A percentile compares a stretch with the other conserved stretches of the same genome.
These are phyloP conservation scores for Xylariomycetidae sp. DNA, from an alignment of 2,329 filamentous ascomycete genomes.

Conservation along the genomic window DNA sequence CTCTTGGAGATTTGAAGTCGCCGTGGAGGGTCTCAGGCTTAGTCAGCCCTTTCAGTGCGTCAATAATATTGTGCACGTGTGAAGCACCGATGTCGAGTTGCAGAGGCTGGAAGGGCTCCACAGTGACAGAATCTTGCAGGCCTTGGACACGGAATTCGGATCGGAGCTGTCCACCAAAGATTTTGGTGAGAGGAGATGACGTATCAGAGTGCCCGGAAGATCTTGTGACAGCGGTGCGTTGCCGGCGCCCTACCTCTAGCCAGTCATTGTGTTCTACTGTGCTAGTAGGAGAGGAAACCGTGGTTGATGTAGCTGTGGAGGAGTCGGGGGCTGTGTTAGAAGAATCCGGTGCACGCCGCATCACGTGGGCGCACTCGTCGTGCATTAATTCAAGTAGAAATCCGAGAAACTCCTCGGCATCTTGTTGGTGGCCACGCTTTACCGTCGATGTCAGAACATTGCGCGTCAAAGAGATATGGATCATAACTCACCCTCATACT, in stretches of 20 bases:
- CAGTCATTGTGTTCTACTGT: constrained; percentile 60
- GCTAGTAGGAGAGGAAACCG: constrained; percentile 39
- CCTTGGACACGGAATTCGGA: constrained; percentile 86
- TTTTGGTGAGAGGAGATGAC: constrained; percentile 84
- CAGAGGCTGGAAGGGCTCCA: constrained; percentile 89
- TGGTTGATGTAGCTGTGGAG: constrained; percentile 26
- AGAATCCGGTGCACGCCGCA: constrained; percentile 46
- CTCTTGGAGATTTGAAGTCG: constrained; percentile 75
- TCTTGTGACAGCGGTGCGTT: constrained; percentile 79
- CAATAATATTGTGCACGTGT: constrained; percentile 83
- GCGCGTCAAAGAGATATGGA: no score
- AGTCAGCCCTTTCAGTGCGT: constrained; percentile 82
- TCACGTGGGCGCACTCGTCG: constrained; percentile 81
- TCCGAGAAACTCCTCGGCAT: constrained; percentile 94
- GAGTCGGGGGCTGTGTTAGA: constrained; percentile 25
- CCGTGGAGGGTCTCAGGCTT: constrained; percentile 80
- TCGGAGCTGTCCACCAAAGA: constrained; percentile 87
- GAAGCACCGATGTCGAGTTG: constrained; percentile 90
- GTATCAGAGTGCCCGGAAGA: constrained; percentile 70
- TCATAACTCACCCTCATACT: constrained; percentile 85
- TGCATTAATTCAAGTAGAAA: constrained; percentile 90
- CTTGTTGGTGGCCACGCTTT: constrained; percentile 90
- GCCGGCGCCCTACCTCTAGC: constrained; percentile 91
- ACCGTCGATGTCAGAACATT: no score
- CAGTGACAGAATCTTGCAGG: constrained; percentile 82